These are phyloP conservation scores for Abrus precatorius DNA, from an alignment of 306 rosid species.

Conservation along the genomic window DNA sequence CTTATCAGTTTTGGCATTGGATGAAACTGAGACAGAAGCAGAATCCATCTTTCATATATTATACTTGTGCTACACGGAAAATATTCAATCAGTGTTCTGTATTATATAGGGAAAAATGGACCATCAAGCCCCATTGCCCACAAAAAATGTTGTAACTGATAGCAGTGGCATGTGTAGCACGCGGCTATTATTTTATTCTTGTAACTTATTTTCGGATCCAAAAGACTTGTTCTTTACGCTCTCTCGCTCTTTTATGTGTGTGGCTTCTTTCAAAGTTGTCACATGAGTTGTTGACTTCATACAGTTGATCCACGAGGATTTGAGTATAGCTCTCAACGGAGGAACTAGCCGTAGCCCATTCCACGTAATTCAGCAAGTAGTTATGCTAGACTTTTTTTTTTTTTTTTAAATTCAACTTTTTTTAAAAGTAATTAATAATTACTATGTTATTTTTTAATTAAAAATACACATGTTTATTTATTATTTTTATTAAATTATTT, in stretches of 20 bases:
- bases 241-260: not conserved
- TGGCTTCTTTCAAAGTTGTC: no score
- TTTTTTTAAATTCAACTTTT: no score
- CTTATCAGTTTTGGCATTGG: slow-evolving; percentile 23
- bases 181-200: not conserved
- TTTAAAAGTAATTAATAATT: no score
- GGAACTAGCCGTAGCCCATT: no score
- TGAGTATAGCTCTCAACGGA: no score
- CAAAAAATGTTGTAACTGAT: not conserved
- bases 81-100: not conserved
- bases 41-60: slow-evolving; percentile 19
- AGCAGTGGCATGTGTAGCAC: not conserved
- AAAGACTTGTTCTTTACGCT: not conserved
- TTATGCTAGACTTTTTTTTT: no score
- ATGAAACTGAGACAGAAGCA: not conserved
- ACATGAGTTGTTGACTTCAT: no score
- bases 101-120: slow-evolving; percentile 3
- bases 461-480: no score
- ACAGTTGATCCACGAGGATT: no score
- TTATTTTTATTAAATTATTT: no score
- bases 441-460: no score
- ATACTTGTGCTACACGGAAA: not conserved
- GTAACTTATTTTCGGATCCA: slow-evolving; percentile 3
- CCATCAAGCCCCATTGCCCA: not conserved
- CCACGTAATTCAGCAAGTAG: no score